phyloP scores from a whole-genome alignment of 352 stramenopile species.

The Globisporangium nunn region DNA sequence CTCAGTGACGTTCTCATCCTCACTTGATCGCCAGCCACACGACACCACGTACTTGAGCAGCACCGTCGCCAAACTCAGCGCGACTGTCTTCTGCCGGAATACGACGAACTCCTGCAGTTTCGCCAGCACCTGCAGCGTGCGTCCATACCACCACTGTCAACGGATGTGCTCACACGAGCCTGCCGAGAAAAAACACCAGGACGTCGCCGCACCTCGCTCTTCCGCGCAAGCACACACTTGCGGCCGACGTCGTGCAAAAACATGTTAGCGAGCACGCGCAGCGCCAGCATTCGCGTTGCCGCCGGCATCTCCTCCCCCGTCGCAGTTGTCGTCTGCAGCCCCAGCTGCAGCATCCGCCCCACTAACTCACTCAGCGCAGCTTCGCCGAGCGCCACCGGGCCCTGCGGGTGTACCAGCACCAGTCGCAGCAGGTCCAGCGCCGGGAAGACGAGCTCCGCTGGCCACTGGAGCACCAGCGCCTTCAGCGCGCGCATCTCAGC shows the following conservation, averaged over 20 bases:
- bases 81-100: conserved; percentile 58
- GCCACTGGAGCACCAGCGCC: conserved; percentile 64
- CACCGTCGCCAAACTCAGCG: conserved; percentile 59
- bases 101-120: conserved; percentile 36
- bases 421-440: conserved; percentile 90
- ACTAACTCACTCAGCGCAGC: conserved; percentile 27
- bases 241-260: conserved; percentile 48
- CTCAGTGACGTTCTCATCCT: background rate
- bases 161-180: no score
- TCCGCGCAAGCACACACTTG: conserved; percentile 38
- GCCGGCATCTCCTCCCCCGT: conserved; percentile 36
- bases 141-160: background rate
- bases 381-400: conserved; percentile 29
- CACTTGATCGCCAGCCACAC: background rate
- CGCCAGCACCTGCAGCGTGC: conserved; percentile 23
- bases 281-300: conserved; percentile 61
- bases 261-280: conserved; percentile 76
- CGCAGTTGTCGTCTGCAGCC: conserved; percentile 17
- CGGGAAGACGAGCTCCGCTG: conserved; percentile 78
- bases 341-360: conserved; percentile 30
- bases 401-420: conserved; percentile 86
- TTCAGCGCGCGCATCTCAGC: conserved; percentile 54
- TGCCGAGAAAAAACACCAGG: no score
- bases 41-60: conserved; percentile 54
- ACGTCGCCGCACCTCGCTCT: conserved; percentile 29